Evolutionary conservation across 1,284 basidiomycete genomes (phyloP), one percentile per base, ranked within the genome.

Genomic region (Cutaneotrichosporon dermatis): DNA sequence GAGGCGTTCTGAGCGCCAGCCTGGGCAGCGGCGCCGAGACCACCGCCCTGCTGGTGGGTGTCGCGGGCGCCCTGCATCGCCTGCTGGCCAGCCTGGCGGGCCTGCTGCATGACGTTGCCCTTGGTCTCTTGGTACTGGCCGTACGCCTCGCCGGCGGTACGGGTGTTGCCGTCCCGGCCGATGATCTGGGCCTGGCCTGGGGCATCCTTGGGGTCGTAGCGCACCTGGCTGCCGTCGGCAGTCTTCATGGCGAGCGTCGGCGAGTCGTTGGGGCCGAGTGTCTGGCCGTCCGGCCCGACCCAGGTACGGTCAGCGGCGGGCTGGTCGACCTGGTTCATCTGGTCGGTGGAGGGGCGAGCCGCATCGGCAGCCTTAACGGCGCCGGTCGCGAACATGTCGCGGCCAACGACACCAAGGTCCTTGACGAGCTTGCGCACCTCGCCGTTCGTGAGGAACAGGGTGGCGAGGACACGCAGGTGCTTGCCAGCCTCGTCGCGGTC

Each of bases 361-460:
- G 77, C 76, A 57, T 86, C 83, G n/a, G 90, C 89, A 8, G 84
- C 87, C 76, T 92, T 89, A 67, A 81, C 76, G 0, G 89, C 88
- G 35, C 85, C 85, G 53, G 85, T 86, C 15, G 90, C 86, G 63
- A 95, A 86, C 59, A 96, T 81, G 78, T 95, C 91, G 57, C 92
- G 88, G 0, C 90, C 91, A 60, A 94, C 86, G 64, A 90, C 75
- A 35, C 86, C 85, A 67, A 91, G 85, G 77, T 95, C 92, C 40
- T 84, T 84, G 57, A 92, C 60, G 54, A 94, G 86, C 78, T 96
- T 96, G 72, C 92, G 88, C 42, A 90, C 87, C 79, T 96, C 93
- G 1, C 87, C 87, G 80, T 95, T 96, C 74, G 92, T 94, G 66
- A 91, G 81, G 69, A 96, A 83, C 66, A 96, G 87, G 25, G 83